Conservation (phyloP, 2,329 filamentous ascomycete genomes). For the Cladosporium sp. region DNA sequence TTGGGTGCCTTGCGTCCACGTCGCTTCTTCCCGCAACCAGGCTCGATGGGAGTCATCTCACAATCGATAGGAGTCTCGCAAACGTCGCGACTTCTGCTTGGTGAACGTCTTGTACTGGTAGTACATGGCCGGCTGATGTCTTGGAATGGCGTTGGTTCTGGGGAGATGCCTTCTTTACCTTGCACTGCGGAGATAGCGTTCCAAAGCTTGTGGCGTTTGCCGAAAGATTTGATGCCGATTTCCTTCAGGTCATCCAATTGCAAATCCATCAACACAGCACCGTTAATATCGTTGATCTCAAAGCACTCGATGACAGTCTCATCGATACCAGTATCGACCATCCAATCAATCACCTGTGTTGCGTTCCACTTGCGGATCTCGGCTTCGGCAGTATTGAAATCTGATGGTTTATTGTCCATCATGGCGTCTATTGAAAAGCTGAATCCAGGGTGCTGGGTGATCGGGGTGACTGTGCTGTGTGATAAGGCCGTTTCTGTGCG, state of each 20-base stretch:
- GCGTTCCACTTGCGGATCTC: constrained; percentile 67
- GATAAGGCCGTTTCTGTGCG: constrained; percentile 47
- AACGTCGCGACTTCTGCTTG: constrained; percentile 27
- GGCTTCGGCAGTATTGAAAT: constrained; percentile 25
- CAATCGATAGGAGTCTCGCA: constrained; percentile 31
- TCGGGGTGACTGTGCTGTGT: constrained; percentile 36
- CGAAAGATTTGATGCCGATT: constrained; percentile 78
- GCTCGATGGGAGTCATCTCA: constrained; percentile 38
- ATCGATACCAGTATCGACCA: constrained; percentile 82
- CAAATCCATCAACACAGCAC: constrained; percentile 82
- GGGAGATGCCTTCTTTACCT: constrained; percentile 46
- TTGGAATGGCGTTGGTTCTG: constrained; percentile 51
- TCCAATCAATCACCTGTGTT: constrained; percentile 79
- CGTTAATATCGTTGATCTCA: constrained; percentile 88
- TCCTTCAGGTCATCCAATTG: constrained; percentile 87
- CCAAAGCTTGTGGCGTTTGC: constrained; percentile 78
- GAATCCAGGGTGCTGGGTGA: constrained; percentile 23
- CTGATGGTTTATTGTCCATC: constrained; percentile 16
- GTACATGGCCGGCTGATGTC: constrained; percentile 51
- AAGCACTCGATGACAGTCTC: constrained; percentile 78
- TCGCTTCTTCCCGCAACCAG: constrained; percentile 40
- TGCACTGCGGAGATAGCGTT: constrained; percentile 73
- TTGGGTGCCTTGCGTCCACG: constrained; percentile 44
- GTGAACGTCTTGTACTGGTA: constrained; percentile 31
- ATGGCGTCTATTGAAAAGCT: constrained; percentile 36